Percentiles rank a stretch among this genome's conserved stretches.
phyloP scores from a whole-genome alignment of 2,329 filamentous ascomycete genomes.

The Rhinocladiella mackenziei region DNA sequence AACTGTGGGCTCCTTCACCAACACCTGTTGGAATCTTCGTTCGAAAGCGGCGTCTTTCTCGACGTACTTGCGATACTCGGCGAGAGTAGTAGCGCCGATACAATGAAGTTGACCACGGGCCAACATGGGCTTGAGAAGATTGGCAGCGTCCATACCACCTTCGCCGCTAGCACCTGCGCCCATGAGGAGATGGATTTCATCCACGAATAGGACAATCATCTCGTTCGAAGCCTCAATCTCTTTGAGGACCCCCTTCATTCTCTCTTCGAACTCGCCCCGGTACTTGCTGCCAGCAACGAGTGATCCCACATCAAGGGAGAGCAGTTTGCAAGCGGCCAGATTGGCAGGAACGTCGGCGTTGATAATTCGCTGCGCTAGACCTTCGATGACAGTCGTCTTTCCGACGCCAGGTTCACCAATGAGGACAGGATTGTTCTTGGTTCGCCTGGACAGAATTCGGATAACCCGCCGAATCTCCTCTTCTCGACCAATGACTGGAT shows the following conservation, averaged over 20 bases:
- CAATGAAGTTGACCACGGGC: conserved; percentile 95
- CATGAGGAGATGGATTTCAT: conserved; percentile 98
- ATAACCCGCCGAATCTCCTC: conserved; percentile 90
- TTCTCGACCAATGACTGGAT: conserved; percentile 92
- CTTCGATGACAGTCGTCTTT: conserved; percentile 97
- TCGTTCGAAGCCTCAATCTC: conserved; percentile 93
- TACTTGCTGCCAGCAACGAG: conserved; percentile 97
- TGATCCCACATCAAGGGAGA: conserved; percentile 92
- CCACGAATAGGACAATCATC: conserved; percentile 95
- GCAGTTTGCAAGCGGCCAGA: conserved; percentile 83
- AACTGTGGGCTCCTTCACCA: conserved; percentile 90
- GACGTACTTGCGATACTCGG: conserved; percentile 97
- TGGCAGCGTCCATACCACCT: conserved; percentile 97
- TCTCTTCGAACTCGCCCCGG: conserved; percentile 95
- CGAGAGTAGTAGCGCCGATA: conserved; percentile 91
- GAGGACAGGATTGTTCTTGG: conserved; percentile 97
- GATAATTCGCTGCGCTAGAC: conserved; percentile 88
- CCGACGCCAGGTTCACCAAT: conserved; percentile 98
- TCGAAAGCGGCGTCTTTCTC: conserved; percentile 98
- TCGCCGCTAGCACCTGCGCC: conserved; percentile 91
- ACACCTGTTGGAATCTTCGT: conserved; percentile 94
- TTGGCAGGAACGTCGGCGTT: conserved; percentile 96
- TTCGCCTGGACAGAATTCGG: conserved; percentile 84
- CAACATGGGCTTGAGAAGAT: conserved; percentile 96
- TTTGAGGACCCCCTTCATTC: conserved; percentile 98